These are phyloP conservation scores for Pichia terricola DNA, from an alignment of 1,139 yeast genomes.

Conservation along the genomic window DNA sequence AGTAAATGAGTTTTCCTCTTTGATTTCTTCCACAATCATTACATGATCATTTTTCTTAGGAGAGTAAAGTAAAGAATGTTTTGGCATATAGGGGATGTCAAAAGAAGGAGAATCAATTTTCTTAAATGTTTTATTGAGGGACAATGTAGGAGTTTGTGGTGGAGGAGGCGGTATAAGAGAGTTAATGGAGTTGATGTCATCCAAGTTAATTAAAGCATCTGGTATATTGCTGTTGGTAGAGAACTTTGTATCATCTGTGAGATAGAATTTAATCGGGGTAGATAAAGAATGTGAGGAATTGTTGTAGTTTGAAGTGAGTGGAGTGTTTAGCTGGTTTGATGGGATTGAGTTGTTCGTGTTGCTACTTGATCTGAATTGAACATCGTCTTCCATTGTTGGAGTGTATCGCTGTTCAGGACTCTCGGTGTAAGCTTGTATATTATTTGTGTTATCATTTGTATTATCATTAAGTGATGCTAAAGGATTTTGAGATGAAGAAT, in stretches of 20 bases:
- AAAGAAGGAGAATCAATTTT: no score
- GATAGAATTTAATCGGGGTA: constrained; percentile 18
- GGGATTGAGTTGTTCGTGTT: no score
- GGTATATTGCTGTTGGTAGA: constrained; percentile 21
- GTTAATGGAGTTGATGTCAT: constrained; percentile 18
- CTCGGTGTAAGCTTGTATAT: no score
- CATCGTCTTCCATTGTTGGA: no score
- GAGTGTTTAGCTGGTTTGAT: neutral
- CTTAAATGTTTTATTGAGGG: no score
- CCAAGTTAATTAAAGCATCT: constrained; percentile 26
- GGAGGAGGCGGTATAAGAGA: no score
- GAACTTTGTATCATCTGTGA: constrained; percentile 24
- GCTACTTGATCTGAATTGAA: no score
- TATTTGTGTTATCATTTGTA: no score
- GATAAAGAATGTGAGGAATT: constrained; percentile 3
- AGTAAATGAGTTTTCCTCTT: constrained; percentile 15
- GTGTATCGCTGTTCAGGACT: no score
- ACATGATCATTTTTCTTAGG: constrained; percentile 22
- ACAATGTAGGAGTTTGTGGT: no score
- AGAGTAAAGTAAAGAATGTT: constrained; percentile 21
- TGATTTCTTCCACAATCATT: constrained; percentile 22
- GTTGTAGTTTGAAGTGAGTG: neutral
- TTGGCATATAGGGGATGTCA: constrained; percentile 13
- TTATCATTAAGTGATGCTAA: no score
- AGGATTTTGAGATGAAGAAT: no score